These are phyloP conservation scores for Boletus calvinii DNA, from an alignment of 1,284 basidiomycete genomes.

Conservation along the genomic window DNA sequence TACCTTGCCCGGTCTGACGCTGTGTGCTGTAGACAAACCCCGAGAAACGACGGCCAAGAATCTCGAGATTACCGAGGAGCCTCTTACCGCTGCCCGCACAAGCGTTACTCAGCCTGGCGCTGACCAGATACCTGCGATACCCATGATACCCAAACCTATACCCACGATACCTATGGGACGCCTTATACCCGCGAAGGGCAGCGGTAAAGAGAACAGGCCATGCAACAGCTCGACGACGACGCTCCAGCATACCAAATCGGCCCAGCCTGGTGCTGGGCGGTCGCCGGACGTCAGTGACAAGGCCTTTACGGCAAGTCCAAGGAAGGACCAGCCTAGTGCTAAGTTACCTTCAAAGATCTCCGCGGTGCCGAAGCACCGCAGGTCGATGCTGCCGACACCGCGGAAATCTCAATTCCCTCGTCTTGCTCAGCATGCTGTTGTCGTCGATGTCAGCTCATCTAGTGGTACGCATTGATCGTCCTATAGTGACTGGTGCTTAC, in stretches of 20 bases:
- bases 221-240: conserved; percentile 7
- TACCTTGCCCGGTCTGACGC: not conserved
- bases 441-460: not conserved
- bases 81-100: not conserved
- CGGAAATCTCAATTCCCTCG: conserved; percentile 3
- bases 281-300: conserved; percentile 1
- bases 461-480: conserved; percentile 8
- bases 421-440: not conserved
- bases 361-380: conserved; percentile 5
- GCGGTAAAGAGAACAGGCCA: conserved; percentile 24
- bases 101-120: conserved; percentile 11
- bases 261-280: conserved; percentile 8
- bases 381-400: conserved; percentile 12
- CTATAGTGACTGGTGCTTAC: not conserved
- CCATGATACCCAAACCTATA: conserved; percentile 5
- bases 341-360: conserved; percentile 4
- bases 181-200: conserved; percentile 3
- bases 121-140: conserved; percentile 7
- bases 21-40: not conserved
- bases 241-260: conserved; percentile 2
- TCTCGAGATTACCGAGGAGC: not conserved
- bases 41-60: conserved; percentile 1
- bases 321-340: conserved; percentile 4
- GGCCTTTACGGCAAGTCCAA: conserved; percentile 3
- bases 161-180: conserved; percentile 11